Percentiles rank a stretch among this genome's conserved stretches.
Conservation (phyloP, 2,329 filamentous ascomycete genomes). For the Bimuria novae-zelandiae region DNA sequence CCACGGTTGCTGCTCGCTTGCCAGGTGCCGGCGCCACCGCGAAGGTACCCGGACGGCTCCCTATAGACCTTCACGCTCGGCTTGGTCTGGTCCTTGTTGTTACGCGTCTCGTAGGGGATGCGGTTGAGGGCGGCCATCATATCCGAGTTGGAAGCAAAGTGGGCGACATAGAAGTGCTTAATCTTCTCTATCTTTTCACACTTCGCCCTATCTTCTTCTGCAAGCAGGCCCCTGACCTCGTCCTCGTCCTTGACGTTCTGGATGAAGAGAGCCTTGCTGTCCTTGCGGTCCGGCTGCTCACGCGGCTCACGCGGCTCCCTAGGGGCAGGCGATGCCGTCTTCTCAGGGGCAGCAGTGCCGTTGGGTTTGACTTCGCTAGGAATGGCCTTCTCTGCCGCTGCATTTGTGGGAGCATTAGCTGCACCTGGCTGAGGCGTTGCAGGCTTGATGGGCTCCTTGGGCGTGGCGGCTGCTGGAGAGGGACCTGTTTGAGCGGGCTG, state of each 20-base stretch:
- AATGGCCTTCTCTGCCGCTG: constrained; percentile 46
- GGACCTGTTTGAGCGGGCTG: constrained; percentile 46
- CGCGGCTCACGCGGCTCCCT: constrained; percentile 60
- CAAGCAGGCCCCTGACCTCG: constrained; percentile 79
- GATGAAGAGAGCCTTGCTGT: constrained; percentile 86
- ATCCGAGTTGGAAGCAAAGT: constrained; percentile 79
- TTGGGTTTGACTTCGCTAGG: constrained; percentile 54
- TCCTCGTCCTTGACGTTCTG: constrained; percentile 84
- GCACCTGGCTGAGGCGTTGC: constrained; percentile 54
- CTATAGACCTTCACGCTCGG: constrained; percentile 84
- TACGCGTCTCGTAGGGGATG: constrained; percentile 77
- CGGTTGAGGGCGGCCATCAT: constrained; percentile 78
- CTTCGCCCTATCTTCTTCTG: constrained; percentile 80
- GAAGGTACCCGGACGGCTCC: constrained; percentile 60
- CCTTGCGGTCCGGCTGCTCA: constrained; percentile 60
- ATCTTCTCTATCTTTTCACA: constrained; percentile 72
- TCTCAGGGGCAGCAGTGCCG: constrained; percentile 52
- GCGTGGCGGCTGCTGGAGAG: constrained; percentile 48
- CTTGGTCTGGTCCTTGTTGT: constrained; percentile 72
- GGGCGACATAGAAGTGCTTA: constrained; percentile 80
- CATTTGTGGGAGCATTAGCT: constrained; percentile 38
- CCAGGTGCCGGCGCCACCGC: constrained; percentile 61
- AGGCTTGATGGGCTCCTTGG: constrained; percentile 55
- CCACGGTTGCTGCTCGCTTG: constrained; percentile 68
- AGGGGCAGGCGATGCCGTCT: constrained; percentile 46